These are phyloP conservation scores for Solanum habrochaites DNA, from an alignment of 257 asterid species.

Conservation along the genomic window DNA sequence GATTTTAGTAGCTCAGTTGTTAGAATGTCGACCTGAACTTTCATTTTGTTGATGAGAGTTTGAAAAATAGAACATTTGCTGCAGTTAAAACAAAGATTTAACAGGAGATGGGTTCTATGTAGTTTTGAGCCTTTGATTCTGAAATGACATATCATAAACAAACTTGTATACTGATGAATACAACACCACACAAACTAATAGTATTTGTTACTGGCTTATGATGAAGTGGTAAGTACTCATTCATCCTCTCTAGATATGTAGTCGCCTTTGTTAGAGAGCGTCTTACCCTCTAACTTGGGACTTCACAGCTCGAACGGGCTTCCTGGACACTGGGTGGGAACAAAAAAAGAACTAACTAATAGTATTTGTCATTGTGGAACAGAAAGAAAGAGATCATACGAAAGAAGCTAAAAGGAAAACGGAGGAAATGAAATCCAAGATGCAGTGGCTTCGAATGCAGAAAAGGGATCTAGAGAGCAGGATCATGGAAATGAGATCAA, in stretches of 20 bases:
- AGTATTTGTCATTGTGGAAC: not conserved
- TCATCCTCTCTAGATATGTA: too few species aligned
- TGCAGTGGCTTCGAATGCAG: slow-evolving; percentile 30
- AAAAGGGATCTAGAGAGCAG: slow-evolving; percentile 30
- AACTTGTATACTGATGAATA: not conserved
- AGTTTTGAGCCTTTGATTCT: not conserved
- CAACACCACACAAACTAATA: not conserved
- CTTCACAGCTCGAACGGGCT: not conserved
- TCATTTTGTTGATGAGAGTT: not conserved
- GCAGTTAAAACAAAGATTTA: not conserved
- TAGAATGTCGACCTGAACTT: not conserved
- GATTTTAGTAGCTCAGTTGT: not conserved
- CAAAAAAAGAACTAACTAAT: not conserved
- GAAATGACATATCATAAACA: not conserved
- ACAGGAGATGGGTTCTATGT: not conserved
- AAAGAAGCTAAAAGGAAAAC: slow-evolving; percentile 33
- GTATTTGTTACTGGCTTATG: not conserved
- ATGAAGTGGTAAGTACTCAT: too few species aligned
- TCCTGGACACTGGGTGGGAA: not conserved
- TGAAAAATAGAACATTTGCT: not conserved
- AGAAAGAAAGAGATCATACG: slow-evolving; percentile 46
- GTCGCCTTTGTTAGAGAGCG: not conserved
- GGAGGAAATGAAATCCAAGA: slow-evolving; percentile 46
- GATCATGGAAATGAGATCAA: slow-evolving; percentile 47
- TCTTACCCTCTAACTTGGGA: not conserved